Percentiles rank a stretch among this genome's conserved stretches.
Conservation (phyloP, 345 rosid species). For the Arabis alpina region DNA sequence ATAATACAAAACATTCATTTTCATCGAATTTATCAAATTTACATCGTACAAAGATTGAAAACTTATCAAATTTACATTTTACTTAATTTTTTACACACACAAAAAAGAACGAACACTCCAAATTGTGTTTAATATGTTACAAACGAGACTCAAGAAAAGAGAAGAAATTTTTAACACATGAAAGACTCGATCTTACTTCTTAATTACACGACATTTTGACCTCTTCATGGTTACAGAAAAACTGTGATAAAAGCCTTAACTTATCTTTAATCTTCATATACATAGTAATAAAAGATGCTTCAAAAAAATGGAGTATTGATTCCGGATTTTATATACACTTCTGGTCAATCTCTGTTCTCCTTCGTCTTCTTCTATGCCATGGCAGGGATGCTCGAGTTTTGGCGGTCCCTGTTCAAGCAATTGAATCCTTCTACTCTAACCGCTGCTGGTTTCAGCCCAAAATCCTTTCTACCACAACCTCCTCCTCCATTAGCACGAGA, state of each 20-base stretch:
- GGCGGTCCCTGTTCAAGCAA: slow-evolving; percentile 60
- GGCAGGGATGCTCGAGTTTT: slow-evolving; percentile 71
- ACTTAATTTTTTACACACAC: slow-evolving; percentile 4
- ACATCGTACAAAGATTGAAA: too few relatives aligned
- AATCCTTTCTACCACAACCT: slow-evolving; percentile 63
- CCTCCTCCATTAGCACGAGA: slow-evolving; percentile 43
- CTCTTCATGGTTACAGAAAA: slow-evolving; percentile 7
- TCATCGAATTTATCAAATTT: not conserved
- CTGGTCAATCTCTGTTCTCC: slow-evolving; percentile 18
- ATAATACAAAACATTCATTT: slow-evolving; percentile 14
- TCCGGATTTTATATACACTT: slow-evolving; percentile 39
- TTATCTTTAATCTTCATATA: not conserved
- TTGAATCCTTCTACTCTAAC: slow-evolving; percentile 89
- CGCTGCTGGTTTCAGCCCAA: slow-evolving; percentile 61
- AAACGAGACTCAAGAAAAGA: slow-evolving; percentile 12
- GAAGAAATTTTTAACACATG: slow-evolving; percentile 1
- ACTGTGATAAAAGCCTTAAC: slow-evolving; percentile 11
- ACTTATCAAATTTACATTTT: not conserved
- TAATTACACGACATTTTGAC: slow-evolving; percentile 19
- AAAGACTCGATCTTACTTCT: not conserved
- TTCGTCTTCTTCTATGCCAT: slow-evolving; percentile 52
- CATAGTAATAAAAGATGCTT: slow-evolving; percentile 12
- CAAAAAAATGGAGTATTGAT: slow-evolving; percentile 29
- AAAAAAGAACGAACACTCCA: slow-evolving; percentile 14
- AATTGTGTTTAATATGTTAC: slow-evolving; percentile 27